A percentile compares a stretch with the other conserved stretches of the same genome.
Evolutionary conservation across 352 stramenopile species (phyloP).

Genomic region (Globisporangium paroecandrum): DNA sequence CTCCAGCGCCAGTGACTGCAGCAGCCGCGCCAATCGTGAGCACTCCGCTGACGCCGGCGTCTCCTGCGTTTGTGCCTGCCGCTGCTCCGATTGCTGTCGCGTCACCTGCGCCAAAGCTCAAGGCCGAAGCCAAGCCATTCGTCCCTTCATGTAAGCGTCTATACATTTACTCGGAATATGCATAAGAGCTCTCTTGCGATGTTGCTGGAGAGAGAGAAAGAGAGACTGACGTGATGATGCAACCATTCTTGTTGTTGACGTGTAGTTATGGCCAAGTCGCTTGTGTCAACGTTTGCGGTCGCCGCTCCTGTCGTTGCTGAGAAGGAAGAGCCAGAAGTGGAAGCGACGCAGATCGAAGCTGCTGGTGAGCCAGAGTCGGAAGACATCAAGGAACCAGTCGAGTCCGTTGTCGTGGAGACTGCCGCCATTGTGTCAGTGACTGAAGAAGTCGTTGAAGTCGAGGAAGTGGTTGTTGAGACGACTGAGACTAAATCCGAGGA

Average conservation of each 20-base stretch:
- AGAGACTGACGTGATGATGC: conserved; percentile 1
- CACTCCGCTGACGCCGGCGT: conserved; percentile 11
- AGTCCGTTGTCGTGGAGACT: conserved; percentile 1
- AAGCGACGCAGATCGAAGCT: not conserved
- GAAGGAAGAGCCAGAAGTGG: conserved; percentile 6
- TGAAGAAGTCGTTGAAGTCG: not conserved
- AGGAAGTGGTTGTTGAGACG: not conserved
- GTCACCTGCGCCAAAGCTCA: conserved; percentile 23
- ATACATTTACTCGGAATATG: not conserved
- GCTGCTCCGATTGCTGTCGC: conserved; percentile 13
- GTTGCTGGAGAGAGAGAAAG: not conserved
- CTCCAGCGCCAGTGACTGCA: conserved; percentile 3
- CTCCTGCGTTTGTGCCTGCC: conserved; percentile 36
- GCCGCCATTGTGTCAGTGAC: not conserved
- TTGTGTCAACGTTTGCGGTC: conserved; percentile 13
- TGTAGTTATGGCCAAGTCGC: conserved; percentile 17
- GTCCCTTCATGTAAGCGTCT: conserved; percentile 15
- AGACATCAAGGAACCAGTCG: conserved; percentile 19
- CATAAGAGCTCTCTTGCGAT: not conserved
- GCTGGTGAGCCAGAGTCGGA: conserved; percentile 15
- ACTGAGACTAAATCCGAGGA: conserved; percentile 17
- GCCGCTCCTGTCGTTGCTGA: not conserved
- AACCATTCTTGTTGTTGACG: not conserved
- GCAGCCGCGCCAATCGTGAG: not conserved
- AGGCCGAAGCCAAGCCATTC: conserved; percentile 24